Percentiles rank a stretch among this genome's conserved stretches.
These are phyloP conservation scores for Pyrus hybrid DNA, from an alignment of 331 rosid species.

Conservation along the genomic window DNA sequence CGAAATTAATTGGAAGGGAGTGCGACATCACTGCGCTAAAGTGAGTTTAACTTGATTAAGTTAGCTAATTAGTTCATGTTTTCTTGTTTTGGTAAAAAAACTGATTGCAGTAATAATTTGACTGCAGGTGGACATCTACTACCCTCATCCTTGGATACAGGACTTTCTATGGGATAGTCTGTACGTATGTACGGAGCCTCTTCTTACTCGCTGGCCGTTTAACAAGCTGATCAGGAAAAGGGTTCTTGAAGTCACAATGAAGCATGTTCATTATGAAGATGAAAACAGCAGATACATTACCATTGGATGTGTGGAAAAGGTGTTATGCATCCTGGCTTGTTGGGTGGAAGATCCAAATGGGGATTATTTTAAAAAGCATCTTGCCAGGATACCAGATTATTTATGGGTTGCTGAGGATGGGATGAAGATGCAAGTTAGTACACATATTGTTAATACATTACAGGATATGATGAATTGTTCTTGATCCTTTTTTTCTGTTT, in stretches of 20 bases:
- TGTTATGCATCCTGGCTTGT: slow-evolving; percentile 27
- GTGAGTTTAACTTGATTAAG: background rate
- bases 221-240: slow-evolving; percentile 20
- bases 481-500: no score
- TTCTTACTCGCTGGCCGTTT: slow-evolving; percentile 26
- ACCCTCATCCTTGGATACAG: slow-evolving; percentile 18
- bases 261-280: no score
- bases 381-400: slow-evolving; percentile 6
- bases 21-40: slow-evolving; percentile 16
- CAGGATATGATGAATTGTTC: no score
- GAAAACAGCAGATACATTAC: no score
- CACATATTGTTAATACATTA: no score
- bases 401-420: slow-evolving; percentile 14
- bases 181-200: no score
- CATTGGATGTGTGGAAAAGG: slow-evolving; percentile 19
- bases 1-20: no score
- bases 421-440: slow-evolving; percentile 7
- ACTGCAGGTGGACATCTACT: slow-evolving; percentile 19
- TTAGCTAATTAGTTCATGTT: background rate
- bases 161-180: no score
- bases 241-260: no score
- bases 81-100: background rate
- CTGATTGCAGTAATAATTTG: background rate
- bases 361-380: slow-evolving; percentile 28
- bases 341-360: slow-evolving; percentile 67